Percentiles rank a stretch among this genome's conserved stretches.
phyloP scores from a whole-genome alignment of 2,329 filamentous ascomycete species.

The Alternaria alternata region DNA sequence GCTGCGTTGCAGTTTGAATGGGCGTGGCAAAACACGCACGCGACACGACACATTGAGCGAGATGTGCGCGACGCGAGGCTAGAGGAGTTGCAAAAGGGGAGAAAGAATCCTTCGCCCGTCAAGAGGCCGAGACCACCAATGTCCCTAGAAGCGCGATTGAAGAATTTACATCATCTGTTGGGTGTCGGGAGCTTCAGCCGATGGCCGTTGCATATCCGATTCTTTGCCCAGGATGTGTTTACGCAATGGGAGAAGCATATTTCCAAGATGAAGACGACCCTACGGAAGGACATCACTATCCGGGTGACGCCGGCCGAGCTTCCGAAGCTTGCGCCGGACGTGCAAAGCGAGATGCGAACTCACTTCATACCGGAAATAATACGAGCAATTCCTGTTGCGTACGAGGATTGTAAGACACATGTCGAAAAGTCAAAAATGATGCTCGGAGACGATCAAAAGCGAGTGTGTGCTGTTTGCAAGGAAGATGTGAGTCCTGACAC shows the following conservation, averaged over 20 bases:
- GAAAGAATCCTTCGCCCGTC: conserved; percentile 43
- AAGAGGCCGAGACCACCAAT: conserved; percentile 60
- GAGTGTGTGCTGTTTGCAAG: conserved; percentile 61
- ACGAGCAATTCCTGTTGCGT: conserved; percentile 61
- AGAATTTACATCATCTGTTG: conserved; percentile 82
- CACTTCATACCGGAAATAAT: conserved; percentile 43
- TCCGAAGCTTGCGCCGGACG: conserved; percentile 27
- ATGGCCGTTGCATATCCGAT: conserved; percentile 84
- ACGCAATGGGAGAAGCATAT: conserved; percentile 70
- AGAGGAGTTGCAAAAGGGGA: conserved; percentile 40
- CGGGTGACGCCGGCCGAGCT: conserved; percentile 42
- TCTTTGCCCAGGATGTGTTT: conserved; percentile 77
- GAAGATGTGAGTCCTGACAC: conserved; percentile 46
- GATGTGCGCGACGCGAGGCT: conserved; percentile 47
- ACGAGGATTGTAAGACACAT: conserved; percentile 58
- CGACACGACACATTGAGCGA: conserved; percentile 77
- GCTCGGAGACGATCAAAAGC: conserved; percentile 19
- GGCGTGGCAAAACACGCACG: conserved; percentile 87
- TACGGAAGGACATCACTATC: conserved; percentile 41
- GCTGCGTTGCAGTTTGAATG: conserved; percentile 97
- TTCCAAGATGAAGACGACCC: conserved; percentile 31
- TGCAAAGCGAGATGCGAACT: conserved; percentile 28
- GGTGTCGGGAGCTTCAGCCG: conserved; percentile 78
- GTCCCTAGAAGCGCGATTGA: conserved; percentile 73
- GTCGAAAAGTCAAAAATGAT: conserved; percentile 60